Conservation (phyloP, 345 rosid species). For the Geranium brycei region DNA sequence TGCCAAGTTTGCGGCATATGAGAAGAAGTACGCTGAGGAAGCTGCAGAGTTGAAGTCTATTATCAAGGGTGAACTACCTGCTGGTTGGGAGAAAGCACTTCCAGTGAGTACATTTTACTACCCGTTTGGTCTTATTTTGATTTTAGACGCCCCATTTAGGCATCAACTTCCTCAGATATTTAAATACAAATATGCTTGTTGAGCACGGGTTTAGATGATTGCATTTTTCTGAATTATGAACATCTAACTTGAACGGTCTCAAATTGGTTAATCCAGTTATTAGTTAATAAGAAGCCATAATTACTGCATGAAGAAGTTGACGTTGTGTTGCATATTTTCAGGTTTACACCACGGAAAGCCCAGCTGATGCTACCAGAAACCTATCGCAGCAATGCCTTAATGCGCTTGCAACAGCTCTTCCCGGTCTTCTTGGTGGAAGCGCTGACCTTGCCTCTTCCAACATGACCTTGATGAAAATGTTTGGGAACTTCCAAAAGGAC, state of each 20-base stretch:
- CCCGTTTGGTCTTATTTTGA: neutral
- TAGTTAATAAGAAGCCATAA: neutral
- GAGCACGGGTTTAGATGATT: no score
- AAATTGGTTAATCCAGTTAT: no score
- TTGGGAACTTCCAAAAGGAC: slow-evolving; percentile 79
- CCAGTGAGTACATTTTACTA: slow-evolving; percentile 41
- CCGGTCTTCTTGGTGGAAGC: slow-evolving; percentile 94
- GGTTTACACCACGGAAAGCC: slow-evolving; percentile 78
- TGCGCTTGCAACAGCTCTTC: slow-evolving; percentile 66
- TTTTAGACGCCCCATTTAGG: neutral
- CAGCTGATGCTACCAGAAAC: slow-evolving; percentile 92
- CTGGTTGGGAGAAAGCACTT: slow-evolving; percentile 91
- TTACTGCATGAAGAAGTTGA: neutral
- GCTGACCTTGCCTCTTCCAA: slow-evolving; percentile 98
- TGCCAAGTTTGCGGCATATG: slow-evolving; percentile 68
- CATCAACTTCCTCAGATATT: neutral
- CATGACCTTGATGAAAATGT: slow-evolving; percentile 85
- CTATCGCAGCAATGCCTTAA: slow-evolving; percentile 81
- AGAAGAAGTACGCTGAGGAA: slow-evolving; percentile 77
- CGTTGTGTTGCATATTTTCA: slow-evolving; percentile 22
- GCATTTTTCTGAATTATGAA: neutral
- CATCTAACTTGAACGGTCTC: neutral
- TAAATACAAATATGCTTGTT: no score
- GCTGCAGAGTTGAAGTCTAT: slow-evolving; percentile 86
- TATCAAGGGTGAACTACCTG: slow-evolving; percentile 63